Evolutionary conservation across 2,329 filamentous ascomycete species (phyloP), one percentile per base, ranked within the genome.

Genomic region (Arthroderma sp.): DNA sequence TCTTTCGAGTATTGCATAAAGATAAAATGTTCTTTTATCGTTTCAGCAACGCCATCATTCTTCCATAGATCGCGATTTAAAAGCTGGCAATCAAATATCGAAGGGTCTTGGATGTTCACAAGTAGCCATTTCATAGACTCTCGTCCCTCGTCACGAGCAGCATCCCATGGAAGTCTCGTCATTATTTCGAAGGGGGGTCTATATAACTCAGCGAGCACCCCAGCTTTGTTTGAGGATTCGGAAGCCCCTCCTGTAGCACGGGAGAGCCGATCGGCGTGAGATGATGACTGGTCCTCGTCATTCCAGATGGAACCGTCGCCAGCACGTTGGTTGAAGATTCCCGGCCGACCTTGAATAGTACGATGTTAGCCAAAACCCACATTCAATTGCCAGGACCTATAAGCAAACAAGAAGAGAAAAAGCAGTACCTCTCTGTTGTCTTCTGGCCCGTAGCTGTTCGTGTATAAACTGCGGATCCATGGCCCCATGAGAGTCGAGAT

Each of bases 31-130:
- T 95, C 89, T 55, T 77, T 77, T 29, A 98, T 73, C 1, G 93
- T 77, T n/a, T 84, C 78, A 55, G 76, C 78, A 46, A 98, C 78
- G 2, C 80, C 74, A 11, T 75, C 64, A 54, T 95, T 83, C 65
- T 95, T 95, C 91, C 91, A 98, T 44, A 96, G 79, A 60, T 98
- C 91, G 38, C 91, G 77, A 60, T 98, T 98, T 11, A 98, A 70
- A 2, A 85, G 76, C 61, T 98, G 91, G 62, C 91, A 98, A 62
- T 91, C 84, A 62, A 98, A 98, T 56, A 94, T 81, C 32, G 84
- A 84, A 52, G 85, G 78, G 59, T 98, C 88, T 64, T 98, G 91
- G 10, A 98, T 80, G 60, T 98, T 96, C 50, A 95, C 86, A 53
- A 98, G 65, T 40, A 98, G 76, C 91, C 91, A 98, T 63, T 94